phyloP scores from a whole-genome alignment of 768 basidiomycete species.

The Lactarius vividus region DNA sequence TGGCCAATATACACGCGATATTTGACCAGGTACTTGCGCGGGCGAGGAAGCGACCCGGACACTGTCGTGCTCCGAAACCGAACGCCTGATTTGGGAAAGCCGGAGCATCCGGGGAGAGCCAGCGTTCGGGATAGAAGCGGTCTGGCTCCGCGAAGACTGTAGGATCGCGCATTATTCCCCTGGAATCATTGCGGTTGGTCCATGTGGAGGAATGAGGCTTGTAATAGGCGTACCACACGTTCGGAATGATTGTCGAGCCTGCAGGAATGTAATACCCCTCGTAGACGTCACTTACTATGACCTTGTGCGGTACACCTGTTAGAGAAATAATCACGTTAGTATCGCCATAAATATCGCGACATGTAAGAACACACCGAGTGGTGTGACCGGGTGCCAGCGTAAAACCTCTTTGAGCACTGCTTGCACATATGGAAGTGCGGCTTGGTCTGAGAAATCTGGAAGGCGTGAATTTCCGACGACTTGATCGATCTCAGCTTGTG shows the following conservation, averaged over 20 bases:
- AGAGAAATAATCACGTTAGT: not conserved
- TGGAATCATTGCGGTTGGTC: not conserved
- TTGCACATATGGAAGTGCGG: not conserved
- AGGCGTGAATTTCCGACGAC: not conserved
- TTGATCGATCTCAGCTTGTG: not conserved
- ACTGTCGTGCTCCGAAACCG: not conserved
- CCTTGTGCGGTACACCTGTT: not conserved
- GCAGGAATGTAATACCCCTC: not conserved
- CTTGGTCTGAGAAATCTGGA: not conserved
- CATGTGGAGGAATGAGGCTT: not conserved
- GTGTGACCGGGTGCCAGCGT: not conserved
- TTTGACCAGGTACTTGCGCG: not conserved
- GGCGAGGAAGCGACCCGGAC: not conserved
- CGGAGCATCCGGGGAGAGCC: not conserved
- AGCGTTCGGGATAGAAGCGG: not conserved
- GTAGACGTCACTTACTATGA: not conserved
- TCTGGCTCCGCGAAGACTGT: not conserved
- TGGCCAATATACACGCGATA: not conserved
- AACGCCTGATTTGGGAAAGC: not conserved
- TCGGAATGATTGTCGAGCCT: no score
- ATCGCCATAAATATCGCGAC: not conserved
- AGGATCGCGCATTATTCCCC: not conserved
- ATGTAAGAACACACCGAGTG: not conserved
- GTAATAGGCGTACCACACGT: not conserved
- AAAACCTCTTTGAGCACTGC: not conserved